phyloP scores from a whole-genome alignment of 345 rosid genomes.

The Carallia pectinifolia region DNA sequence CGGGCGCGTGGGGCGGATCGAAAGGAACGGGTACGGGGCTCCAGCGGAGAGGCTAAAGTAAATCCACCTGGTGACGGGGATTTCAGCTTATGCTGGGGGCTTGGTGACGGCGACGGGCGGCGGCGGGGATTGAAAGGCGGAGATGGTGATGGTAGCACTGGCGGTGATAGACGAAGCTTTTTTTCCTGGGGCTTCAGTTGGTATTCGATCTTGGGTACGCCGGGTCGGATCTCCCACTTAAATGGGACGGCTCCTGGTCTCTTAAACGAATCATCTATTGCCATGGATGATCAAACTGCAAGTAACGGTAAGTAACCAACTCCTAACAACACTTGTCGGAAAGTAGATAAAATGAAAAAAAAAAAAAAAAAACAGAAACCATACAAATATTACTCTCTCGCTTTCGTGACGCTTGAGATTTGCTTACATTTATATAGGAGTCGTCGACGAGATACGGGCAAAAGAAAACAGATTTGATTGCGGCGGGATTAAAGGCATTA shows the following conservation, averaged over 20 bases:
- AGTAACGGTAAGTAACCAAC: no score
- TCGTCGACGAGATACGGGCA: no score
- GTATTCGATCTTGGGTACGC: conserved; percentile 68
- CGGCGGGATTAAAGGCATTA: conserved; percentile 61
- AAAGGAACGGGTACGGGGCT: conserved; percentile 49
- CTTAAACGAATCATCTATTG: conserved; percentile 69
- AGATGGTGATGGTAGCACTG: conserved; percentile 27
- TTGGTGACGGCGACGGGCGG: conserved; percentile 8
- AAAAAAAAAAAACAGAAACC: not conserved
- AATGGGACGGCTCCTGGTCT: conserved; percentile 80
- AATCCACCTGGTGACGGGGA: conserved; percentile 57
- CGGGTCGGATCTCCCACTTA: conserved; percentile 98
- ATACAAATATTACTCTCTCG: no score
- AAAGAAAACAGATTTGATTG: conserved; percentile 18
- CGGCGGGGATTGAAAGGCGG: conserved; percentile 24
- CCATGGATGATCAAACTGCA: conserved; percentile 22
- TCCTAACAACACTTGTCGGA: not conserved
- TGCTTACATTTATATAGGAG: no score
- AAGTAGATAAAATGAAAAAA: not conserved
- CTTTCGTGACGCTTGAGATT: no score
- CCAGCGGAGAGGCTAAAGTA: conserved; percentile 30
- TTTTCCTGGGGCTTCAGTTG: conserved; percentile 11
- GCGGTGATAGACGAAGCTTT: conserved; percentile 15
- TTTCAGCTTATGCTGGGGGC: conserved; percentile 43
- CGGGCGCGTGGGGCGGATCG: conserved; percentile 56